Conservation (phyloP, 2,329 filamentous ascomycete species). For the Cryphonectria parasitica region DNA sequence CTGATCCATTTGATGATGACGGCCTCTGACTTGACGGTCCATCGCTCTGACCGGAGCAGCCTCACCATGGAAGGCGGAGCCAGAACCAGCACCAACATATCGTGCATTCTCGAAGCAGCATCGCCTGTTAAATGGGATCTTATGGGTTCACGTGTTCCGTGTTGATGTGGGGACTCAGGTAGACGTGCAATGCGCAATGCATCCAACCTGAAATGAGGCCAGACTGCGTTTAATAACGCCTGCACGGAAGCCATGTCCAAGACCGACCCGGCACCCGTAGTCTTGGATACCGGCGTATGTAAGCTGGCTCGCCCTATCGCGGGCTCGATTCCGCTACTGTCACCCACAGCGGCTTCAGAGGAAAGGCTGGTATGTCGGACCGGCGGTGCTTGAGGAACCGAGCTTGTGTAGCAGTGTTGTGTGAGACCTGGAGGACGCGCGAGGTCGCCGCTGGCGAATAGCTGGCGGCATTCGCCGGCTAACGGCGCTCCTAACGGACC, state of each 20-base stretch:
- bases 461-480: conserved; percentile 29
- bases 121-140: conserved; percentile 34
- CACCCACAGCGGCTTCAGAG: conserved; percentile 9
- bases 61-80: conserved; percentile 47
- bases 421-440: conserved; percentile 36
- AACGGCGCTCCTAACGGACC: neutral
- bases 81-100: conserved; percentile 46
- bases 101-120: conserved; percentile 32
- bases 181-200: conserved; percentile 42
- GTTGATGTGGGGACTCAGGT: conserved; percentile 37
- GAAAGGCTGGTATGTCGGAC: conserved; percentile 35
- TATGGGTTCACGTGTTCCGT: conserved; percentile 48
- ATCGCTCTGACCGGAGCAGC: conserved; percentile 52
- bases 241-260: conserved; percentile 38
- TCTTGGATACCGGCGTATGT: neutral
- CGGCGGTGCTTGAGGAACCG: conserved; percentile 34
- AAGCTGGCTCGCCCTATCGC: neutral
- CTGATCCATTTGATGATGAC: conserved; percentile 51
- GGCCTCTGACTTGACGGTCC: conserved; percentile 49
- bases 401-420: conserved; percentile 33
- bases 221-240: conserved; percentile 39
- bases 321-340: neutral
- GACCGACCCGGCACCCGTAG: neutral
- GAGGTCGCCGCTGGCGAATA: conserved; percentile 32
- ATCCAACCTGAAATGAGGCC: conserved; percentile 39